Evolutionary conservation across 352 stramenopile species (phyloP).

Genomic region (Pythium oligandrum): DNA sequence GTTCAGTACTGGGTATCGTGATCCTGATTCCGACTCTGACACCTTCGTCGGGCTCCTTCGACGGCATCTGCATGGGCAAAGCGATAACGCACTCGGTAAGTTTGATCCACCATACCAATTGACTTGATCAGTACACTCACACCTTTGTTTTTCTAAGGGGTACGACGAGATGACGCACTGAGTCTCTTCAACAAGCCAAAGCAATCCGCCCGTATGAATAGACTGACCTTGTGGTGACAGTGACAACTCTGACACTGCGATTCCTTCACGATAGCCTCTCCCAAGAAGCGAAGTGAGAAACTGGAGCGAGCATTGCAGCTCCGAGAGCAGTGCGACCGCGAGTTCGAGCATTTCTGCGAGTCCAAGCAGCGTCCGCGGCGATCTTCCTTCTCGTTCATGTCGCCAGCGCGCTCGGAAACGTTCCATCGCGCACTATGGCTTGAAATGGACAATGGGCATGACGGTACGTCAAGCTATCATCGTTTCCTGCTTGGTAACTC

Average conservation of each 20-base stretch:
- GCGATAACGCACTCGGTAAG: background rate
- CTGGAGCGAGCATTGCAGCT: constrained; percentile 49
- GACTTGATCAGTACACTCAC: no score
- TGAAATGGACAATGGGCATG: no score
- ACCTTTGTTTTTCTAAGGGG: no score
- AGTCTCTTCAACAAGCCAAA: constrained; percentile 1
- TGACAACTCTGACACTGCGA: no score
- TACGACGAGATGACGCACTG: background rate
- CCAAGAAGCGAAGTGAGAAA: constrained; percentile 31
- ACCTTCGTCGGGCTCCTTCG: constrained; percentile 10
- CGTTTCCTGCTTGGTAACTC: no score
- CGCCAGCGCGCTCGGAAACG: constrained; percentile 18
- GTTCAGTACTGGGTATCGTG: constrained; percentile 14
- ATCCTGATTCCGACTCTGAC: constrained; percentile 6
- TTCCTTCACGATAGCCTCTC: background rate
- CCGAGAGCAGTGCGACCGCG: constrained; percentile 47
- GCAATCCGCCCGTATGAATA: no score
- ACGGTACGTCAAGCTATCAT: no score
- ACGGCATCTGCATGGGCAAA: constrained; percentile 14
- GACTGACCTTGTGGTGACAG: no score
- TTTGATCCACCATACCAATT: no score
- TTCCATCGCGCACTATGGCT: background rate
- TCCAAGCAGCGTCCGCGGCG: constrained; percentile 22
- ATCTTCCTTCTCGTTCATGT: constrained; percentile 1
- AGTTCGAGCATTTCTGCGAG: constrained; percentile 41